Conservation (phyloP, 75 land plant species). For the Cupressus sempervirens region DNA sequence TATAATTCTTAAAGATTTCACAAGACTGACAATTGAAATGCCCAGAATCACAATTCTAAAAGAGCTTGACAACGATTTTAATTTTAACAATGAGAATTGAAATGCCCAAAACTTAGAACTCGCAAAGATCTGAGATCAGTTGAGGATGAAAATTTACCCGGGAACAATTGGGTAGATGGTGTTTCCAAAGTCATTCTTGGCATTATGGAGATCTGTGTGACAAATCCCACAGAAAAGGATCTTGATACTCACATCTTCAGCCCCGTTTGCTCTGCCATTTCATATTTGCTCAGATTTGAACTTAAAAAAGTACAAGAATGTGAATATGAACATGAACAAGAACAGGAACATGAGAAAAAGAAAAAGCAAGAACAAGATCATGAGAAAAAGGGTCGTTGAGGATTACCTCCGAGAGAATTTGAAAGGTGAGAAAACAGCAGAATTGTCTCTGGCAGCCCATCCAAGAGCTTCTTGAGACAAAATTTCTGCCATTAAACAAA, state of each 20-base stretch:
- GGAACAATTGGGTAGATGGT: constrained; percentile 72
- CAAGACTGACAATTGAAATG: too few relatives aligned
- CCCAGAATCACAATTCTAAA: too few relatives aligned
- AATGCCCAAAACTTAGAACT: too few relatives aligned
- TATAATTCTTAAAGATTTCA: too few relatives aligned
- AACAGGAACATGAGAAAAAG: too few relatives aligned
- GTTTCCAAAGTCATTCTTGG: constrained; percentile 59
- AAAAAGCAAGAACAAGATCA: too few relatives aligned
- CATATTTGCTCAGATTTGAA: background rate
- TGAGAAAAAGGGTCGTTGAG: background rate
- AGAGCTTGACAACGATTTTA: too few relatives aligned
- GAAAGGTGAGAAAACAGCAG: constrained; percentile 40
- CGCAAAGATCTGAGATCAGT: too few relatives aligned
- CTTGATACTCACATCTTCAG: constrained; percentile 57
- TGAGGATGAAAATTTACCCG: constrained; percentile 36
- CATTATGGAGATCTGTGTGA: constrained; percentile 63
- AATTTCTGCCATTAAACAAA: background rate
- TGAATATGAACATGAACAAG: too few relatives aligned
- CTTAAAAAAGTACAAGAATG: background rate
- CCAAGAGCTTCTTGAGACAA: constrained; percentile 19
- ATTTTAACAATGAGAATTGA: too few relatives aligned
- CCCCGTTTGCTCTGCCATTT: constrained; percentile 33
- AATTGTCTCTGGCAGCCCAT: constrained; percentile 35
- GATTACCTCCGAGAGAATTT: constrained; percentile 29
- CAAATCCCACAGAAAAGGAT: constrained; percentile 73